Evolutionary conservation across 768 basidiomycete genomes (phyloP), one percentile per base, ranked within the genome.

Genomic region (Auricularia cornea): DNA sequence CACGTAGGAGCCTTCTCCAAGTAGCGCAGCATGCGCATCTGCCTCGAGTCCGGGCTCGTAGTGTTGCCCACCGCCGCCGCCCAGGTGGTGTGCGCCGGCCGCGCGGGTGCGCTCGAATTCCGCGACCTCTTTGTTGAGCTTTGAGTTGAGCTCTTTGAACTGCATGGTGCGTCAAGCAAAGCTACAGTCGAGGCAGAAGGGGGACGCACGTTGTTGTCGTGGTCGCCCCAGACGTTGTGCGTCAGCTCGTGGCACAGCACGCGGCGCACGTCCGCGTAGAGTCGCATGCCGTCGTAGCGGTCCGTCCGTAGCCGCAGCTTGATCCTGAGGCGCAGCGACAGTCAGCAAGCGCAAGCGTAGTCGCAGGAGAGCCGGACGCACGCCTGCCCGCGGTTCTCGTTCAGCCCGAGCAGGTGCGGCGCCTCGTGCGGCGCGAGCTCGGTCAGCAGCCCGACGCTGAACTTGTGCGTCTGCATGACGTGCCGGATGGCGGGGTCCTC

Each of bases 141-240:
- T 77, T 1, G 89, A 90, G 70, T 91, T 90, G 4, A 92, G 76
- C 64, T 82, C 80, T 69, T 90, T 91, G 72, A 92, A 92, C 90
- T 87, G 63, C 2, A 41, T 31, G 10, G 29, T 28, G 4, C n/a
- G 51, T 38, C 32, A 40, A 16, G 20, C 10, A n/a, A 10, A 23
- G 61, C 10, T 40, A 18, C 28, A 40, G n/a, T 32, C 35, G 54
- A 18, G 26, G n/a, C 29, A n/a, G 57, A 26, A 26, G 10, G 23
- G 35, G 26, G 3, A 77, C 87, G 70, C 65, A 89, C 90, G 65
- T 89, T 83, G 60, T 90, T 79, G 68, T 88, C 85, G 67, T 92
- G 89, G 65, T 85, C 83, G 3, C 82, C 77, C 83, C 84, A 88
- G 0, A 88, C 81, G 68, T 90, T 91, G 71, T 92, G 89, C 26